Base-by-base conservation (phyloP, 2,329 filamentous ascomycete genomes). In the Colletotrichum tanaceti region DNA sequence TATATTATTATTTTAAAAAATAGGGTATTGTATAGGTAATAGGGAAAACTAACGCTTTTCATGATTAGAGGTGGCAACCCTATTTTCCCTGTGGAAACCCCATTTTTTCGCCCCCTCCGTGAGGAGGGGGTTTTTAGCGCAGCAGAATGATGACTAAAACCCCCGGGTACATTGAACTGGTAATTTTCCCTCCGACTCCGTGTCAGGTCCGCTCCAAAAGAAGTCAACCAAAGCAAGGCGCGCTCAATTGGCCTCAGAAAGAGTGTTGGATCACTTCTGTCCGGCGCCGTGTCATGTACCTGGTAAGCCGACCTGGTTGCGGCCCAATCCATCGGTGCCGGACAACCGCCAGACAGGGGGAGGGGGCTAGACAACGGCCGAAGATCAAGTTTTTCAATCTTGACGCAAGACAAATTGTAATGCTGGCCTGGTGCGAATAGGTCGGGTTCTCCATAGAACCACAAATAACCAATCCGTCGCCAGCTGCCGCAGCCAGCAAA, bases 241-340 rank as follows among this genome's bases (percentile, higher is more conserved):
- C 50, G 22, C 22, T 24, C 24, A 46, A 35, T 18, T 14, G 35
- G 14, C 20, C 16, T 22, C 53, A 5, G 49, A 24, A 22, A 18
- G 58, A 62, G 63, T 50, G 49, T 66, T 66, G 63, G 62, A 62
- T 58, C 63, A 62, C 28, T 32, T 32, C 28, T 32, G 28, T 2
- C 50, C 32, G 13, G 20, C 32, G 4, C 1, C 32, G 4, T 1
- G 14, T 20, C 38, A 20, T 10, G 32, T 7, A 16, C 28, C 13
- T 6, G 18, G 16, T n/a, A 24, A 52, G n/a, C n/a, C 32, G 32
- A n/a, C 18, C 28, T 32, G 9, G 18, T n/a, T 18, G 28, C 9
- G 49, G 10, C 13, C 10, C 10, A 13, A 20, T 52, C 14, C 18
- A 10, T 35, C 24, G 28, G 49, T 35, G 18, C 18, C 18, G 14